Conservation (phyloP, 2,329 filamentous ascomycete species). For the Botryotinia calthae region DNA sequence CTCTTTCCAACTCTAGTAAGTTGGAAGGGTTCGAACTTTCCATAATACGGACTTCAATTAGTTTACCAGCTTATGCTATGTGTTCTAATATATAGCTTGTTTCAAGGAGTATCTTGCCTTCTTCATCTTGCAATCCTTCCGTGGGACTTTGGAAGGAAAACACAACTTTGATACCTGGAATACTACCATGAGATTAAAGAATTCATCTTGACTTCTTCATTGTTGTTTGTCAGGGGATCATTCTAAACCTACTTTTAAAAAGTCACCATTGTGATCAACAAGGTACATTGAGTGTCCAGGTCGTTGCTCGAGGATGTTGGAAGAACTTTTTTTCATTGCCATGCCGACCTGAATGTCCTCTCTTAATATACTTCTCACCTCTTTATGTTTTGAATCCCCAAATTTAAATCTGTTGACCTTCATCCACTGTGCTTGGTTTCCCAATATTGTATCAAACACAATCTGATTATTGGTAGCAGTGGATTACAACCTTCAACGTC, state of each 20-base stretch:
- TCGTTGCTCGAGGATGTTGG: neutral
- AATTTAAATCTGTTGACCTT: neutral
- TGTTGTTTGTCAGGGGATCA: neutral
- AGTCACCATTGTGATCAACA: neutral
- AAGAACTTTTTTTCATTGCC: neutral
- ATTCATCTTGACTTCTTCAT: neutral
- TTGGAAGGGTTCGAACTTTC: neutral
- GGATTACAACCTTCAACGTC: neutral
- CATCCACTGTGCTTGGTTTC: neutral
- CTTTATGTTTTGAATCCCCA: neutral
- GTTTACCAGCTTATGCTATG: neutral
- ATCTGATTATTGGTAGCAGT: conserved; percentile 1
- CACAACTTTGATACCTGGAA: neutral
- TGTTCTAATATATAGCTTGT: neutral
- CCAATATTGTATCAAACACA: neutral
- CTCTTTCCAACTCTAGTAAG: conserved; percentile 5
- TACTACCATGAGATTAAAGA: neutral
- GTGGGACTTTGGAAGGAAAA: neutral
- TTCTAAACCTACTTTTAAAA: neutral
- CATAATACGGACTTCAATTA: neutral
- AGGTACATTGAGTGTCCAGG: neutral
- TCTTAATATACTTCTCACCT: neutral
- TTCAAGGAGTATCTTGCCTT: neutral
- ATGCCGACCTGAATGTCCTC: neutral
- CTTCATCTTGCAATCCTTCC: neutral